A percentile compares a stretch with the other conserved stretches of the same genome.
Conservation (phyloP, 257 asterid genomes). For the Linderniella brevidens region DNA sequence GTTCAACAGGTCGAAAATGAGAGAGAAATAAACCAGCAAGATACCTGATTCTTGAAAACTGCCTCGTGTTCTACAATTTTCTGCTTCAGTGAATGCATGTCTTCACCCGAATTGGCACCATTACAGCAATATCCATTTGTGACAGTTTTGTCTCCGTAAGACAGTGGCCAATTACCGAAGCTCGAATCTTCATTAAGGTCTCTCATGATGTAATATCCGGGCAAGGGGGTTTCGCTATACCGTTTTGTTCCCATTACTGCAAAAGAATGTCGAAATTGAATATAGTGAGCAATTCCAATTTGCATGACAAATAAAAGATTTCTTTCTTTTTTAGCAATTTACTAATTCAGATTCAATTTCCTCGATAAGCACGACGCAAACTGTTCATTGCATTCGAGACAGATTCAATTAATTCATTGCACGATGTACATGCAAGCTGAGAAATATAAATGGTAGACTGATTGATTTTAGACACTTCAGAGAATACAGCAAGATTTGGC, state of each 20-base stretch:
- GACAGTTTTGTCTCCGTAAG: constrained; percentile 37
- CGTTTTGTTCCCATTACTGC: constrained; percentile 88
- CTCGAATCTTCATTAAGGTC: constrained; percentile 79
- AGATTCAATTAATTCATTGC: too few relatives aligned
- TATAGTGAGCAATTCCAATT: too few relatives aligned
- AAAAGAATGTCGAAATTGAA: not conserved
- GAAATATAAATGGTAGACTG: too few relatives aligned
- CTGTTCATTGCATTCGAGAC: too few relatives aligned
- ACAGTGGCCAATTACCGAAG: constrained; percentile 57
- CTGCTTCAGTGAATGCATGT: constrained; percentile 63
- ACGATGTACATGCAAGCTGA: too few relatives aligned
- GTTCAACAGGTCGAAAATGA: too few relatives aligned
- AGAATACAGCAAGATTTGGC: too few relatives aligned
- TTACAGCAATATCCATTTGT: constrained; percentile 47
- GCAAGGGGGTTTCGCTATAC: constrained; percentile 50
- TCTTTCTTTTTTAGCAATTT: too few relatives aligned
- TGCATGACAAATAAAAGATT: too few relatives aligned
- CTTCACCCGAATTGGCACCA: constrained; percentile 38
- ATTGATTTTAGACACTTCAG: too few relatives aligned
- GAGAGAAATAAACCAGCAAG: constrained; percentile 6
- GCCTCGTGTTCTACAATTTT: constrained; percentile 92
- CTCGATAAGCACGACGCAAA: too few relatives aligned
- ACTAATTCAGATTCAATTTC: too few relatives aligned
- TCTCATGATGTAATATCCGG: constrained; percentile 63
- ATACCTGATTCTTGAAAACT: constrained; percentile 76